Evolutionary conservation across 108 stramenopile species (phyloP).

Genomic region (Discostella pseudostelligera): DNA sequence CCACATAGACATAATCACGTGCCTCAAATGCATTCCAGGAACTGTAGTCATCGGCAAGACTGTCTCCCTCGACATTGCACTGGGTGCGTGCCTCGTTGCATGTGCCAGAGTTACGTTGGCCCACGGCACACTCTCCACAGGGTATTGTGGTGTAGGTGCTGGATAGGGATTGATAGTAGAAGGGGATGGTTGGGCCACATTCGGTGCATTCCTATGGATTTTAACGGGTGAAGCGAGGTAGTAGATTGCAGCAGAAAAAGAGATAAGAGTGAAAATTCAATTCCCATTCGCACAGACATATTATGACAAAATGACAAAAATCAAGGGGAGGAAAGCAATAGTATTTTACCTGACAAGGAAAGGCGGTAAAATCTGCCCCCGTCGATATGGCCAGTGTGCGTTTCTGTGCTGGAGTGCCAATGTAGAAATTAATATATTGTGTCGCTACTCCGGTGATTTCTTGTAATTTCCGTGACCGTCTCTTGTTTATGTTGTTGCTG

Average conservation of each 20-base stretch:
- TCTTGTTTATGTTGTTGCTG: no score
- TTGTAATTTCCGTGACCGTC: constrained; percentile 6
- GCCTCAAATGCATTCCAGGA: constrained; percentile 52
- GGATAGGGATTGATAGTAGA: constrained; percentile 35
- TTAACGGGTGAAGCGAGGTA: background rate
- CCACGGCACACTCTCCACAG: constrained; percentile 41
- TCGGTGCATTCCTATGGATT: constrained; percentile 31
- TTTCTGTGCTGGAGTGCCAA: constrained; percentile 53
- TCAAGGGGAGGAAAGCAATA: background rate
- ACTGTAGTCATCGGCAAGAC: constrained; percentile 32
- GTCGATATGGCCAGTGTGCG: constrained; percentile 40
- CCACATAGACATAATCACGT: constrained; percentile 43
- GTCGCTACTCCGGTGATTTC: constrained; percentile 40
- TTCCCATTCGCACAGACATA: background rate
- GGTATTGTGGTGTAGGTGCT: constrained; percentile 36
- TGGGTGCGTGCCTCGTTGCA: constrained; percentile 28
- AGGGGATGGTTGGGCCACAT: constrained; percentile 27
- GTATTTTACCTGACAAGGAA: constrained; percentile 44
- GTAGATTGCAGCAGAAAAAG: background rate
- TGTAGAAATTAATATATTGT: constrained; percentile 44
- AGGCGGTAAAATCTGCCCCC: constrained; percentile 48
- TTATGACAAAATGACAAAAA: no score
- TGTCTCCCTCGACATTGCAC: constrained; percentile 22
- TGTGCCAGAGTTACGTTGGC: constrained; percentile 15
- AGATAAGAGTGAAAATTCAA: background rate